Percentiles rank a stretch among this genome's conserved stretches.
Conservation (phyloP, 768 basidiomycete species). For the Cystofilobasidium capitatum region DNA sequence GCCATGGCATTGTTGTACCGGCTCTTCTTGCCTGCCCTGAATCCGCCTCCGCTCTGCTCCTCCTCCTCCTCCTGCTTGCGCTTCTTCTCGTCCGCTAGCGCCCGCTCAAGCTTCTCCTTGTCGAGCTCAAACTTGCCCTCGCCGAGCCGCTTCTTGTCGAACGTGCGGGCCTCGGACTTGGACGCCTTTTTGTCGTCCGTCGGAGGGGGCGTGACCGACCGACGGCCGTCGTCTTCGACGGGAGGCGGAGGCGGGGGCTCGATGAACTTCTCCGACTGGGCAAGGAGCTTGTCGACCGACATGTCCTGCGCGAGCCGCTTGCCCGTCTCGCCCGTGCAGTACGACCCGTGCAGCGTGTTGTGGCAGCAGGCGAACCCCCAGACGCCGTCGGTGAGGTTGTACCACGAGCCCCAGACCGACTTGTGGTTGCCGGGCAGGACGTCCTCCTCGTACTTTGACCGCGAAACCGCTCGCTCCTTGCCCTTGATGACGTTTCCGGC, state of each 20-base stretch:
- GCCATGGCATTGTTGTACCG: slow-evolving; percentile 38
- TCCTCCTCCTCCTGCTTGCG: slow-evolving; percentile 50
- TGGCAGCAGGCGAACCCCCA: slow-evolving; percentile 98
- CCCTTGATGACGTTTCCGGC: slow-evolving; percentile 86
- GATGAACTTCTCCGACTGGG: slow-evolving; percentile 31
- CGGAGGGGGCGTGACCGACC: slow-evolving; percentile 12
- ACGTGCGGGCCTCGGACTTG: slow-evolving; percentile 45
- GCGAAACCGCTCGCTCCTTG: slow-evolving; percentile 71
- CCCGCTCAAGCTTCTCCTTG: slow-evolving; percentile 56
- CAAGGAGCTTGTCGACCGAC: slow-evolving; percentile 53
- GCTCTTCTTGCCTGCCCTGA: slow-evolving; percentile 40
- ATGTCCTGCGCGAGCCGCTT: slow-evolving; percentile 63
- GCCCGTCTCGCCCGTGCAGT: slow-evolving; percentile 76
- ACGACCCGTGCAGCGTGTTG: slow-evolving; percentile 71
- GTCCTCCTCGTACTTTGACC: slow-evolving; percentile 94
- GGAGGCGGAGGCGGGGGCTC: neutral
- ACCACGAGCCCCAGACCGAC: slow-evolving; percentile 96
- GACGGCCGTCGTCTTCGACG: slow-evolving; percentile 10
- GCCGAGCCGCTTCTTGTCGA: slow-evolving; percentile 66
- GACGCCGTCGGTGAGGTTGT: slow-evolving; percentile 53
- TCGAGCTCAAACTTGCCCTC: slow-evolving; percentile 71
- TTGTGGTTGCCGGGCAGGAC: slow-evolving; percentile 89
- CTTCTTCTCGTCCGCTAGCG: slow-evolving; percentile 71
- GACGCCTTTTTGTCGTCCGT: slow-evolving; percentile 39
- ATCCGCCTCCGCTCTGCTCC: slow-evolving; percentile 53